Evolutionary conservation across 257 asterid genomes (phyloP), one percentile per base, ranked within the genome.

Genomic region (Capsicum pubescens): DNA sequence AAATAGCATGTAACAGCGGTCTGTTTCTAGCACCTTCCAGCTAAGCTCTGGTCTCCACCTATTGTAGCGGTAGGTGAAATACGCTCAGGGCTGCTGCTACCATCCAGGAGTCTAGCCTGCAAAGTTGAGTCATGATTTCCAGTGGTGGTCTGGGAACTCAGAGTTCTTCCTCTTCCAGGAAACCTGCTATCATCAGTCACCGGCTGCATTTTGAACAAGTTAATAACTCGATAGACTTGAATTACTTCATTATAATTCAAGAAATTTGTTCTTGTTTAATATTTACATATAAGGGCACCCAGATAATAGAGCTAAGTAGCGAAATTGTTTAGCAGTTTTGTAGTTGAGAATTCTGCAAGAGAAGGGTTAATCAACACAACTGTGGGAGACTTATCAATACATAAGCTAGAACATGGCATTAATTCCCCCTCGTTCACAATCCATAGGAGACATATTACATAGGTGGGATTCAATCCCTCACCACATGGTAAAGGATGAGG

Each of bases 151-250:
- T 39, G 84, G 68, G 94, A 80, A 89, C 90, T 85, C 69, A 93
- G 89, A 52, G 94, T 79, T 84, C 97, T 91, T 54, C 89, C 97
- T 89, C 93, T 86, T 86, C 97, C 97, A 46, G 95, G 97, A 87
- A 93, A 93, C 86, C 95, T 88, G 86, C 74, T 89, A 83, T 66
- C 84, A 50, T 87, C 91, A 81, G 89, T 83, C 58, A 83, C 84
- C 44, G 92, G 81, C 92, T 90, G 95, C 89, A 89, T 81, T 26
- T 59, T 57, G 61, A 60, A 71, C 79, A 82, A 63, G 80, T 69
- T 2, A 82, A 61, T 77, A 60, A 79, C 77, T 84, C 59, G 82
- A 79, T 66, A 80, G 80, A 83, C 21, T 70, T 74, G 64, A 76
- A 70, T 26, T 81, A 26, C 77, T 50, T 71, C 48, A 79, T 69